Conservation (phyloP, 257 asterid genomes). For the Solanum stenotomum region DNA sequence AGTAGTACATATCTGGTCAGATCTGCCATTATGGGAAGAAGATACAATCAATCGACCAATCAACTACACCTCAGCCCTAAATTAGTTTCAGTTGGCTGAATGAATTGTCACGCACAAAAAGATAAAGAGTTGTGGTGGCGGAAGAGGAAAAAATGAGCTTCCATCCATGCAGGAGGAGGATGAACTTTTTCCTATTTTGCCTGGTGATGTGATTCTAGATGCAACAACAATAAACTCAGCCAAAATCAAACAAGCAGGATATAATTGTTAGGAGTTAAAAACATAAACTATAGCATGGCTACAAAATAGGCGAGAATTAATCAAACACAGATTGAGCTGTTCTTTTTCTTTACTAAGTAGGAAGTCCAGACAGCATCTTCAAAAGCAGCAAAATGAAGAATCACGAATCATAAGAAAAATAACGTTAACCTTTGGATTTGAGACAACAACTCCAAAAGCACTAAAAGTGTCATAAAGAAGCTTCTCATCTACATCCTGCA, state of each 20-base stretch:
- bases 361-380: background rate
- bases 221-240: background rate
- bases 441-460: constrained; percentile 92
- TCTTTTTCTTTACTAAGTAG: background rate
- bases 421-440: constrained; percentile 78
- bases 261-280: background rate
- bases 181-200: background rate
- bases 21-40: background rate
- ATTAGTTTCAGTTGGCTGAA: background rate
- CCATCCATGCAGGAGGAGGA: background rate
- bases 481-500: constrained; percentile 96
- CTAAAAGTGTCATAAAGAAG: constrained; percentile 90
- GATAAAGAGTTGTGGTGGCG: background rate
- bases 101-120: background rate
- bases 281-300: background rate
- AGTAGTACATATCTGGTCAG: background rate
- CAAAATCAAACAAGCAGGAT: background rate
- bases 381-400: background rate
- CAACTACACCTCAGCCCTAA: background rate
- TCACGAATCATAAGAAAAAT: background rate
- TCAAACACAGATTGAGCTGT: background rate
- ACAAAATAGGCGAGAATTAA: background rate
- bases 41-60: background rate
- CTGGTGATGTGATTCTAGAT: background rate
- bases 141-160: background rate